phyloP scores from a whole-genome alignment of 1,284 basidiomycete genomes.

The Exobasidium rhododendri region DNA sequence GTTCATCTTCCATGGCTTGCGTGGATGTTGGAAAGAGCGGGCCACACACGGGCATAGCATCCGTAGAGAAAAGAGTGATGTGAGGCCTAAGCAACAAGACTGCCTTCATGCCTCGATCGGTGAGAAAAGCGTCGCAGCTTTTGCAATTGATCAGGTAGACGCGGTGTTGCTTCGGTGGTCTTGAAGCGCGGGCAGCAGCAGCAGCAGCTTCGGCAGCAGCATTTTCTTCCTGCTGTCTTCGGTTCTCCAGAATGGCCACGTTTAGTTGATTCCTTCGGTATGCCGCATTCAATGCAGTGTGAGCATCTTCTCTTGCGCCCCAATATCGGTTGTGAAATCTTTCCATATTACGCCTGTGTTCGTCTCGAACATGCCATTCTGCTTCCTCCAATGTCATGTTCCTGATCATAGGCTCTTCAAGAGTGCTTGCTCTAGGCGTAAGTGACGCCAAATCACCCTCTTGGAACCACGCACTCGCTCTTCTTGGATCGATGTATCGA shows the following conservation, averaged over 20 bases:
- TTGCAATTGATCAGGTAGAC: slow-evolving; percentile 78
- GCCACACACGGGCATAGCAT: slow-evolving; percentile 74
- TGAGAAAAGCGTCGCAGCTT: slow-evolving; percentile 69
- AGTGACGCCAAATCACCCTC: too few relatives aligned
- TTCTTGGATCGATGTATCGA: too few relatives aligned
- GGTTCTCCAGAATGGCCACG: not conserved
- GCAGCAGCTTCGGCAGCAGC: too few relatives aligned
- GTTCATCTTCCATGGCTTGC: slow-evolving; percentile 49
- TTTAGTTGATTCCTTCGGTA: not conserved
- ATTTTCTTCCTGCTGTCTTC: not conserved
- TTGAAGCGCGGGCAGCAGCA: not conserved
- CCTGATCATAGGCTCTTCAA: too few relatives aligned
- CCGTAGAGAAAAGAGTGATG: slow-evolving; percentile 77
- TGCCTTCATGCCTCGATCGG: slow-evolving; percentile 82
- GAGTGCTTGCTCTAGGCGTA: too few relatives aligned
- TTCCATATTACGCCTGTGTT: not conserved
- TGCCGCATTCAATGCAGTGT: not conserved
- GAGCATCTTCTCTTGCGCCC: slow-evolving; percentile 4
- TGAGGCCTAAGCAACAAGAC: slow-evolving; percentile 76
- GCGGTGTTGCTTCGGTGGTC: slow-evolving; percentile 9
- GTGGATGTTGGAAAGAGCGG: slow-evolving; percentile 35
- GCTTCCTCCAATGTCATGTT: too few relatives aligned
- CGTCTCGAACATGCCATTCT: too few relatives aligned
- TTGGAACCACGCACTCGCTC: too few relatives aligned
- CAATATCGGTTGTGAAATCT: not conserved